Evolutionary conservation across 345 rosid genomes (phyloP).

Genomic region (Dipteronia sinensis): DNA sequence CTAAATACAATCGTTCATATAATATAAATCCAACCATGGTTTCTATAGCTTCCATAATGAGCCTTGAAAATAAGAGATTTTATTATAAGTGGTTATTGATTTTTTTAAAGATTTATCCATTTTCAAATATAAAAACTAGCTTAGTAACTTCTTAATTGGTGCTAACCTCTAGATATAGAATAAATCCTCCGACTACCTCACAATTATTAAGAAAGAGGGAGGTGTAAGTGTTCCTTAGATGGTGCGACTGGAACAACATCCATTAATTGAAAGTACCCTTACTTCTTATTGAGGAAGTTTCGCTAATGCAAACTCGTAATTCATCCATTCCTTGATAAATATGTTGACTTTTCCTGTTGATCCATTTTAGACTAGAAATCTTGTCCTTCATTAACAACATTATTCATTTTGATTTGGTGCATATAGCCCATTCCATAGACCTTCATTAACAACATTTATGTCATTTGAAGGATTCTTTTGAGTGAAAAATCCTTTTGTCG

Average conservation of each 20-base stretch:
- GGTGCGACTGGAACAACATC: neutral
- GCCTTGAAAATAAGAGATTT: too few relatives aligned
- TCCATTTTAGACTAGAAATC: neutral
- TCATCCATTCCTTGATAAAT: neutral
- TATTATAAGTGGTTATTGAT: too few relatives aligned
- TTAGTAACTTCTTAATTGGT: neutral
- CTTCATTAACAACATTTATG: neutral
- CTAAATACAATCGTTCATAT: too few relatives aligned
- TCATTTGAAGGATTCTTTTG: neutral
- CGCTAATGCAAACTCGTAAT: neutral
- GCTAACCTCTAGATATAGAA: neutral
- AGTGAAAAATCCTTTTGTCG: neutral
- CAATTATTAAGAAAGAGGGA: slow-evolving; percentile 3
- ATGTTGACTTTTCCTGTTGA: neutral
- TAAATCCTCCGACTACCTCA: neutral
- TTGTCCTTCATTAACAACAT: neutral
- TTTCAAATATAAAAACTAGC: too few relatives aligned
- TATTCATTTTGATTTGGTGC: neutral
- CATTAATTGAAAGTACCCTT: neutral
- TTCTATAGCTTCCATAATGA: too few relatives aligned
- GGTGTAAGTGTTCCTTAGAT: neutral
- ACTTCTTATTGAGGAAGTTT: neutral
- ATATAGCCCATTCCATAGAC: neutral
- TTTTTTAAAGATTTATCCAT: too few relatives aligned
- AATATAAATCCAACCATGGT: too few relatives aligned